Conservation (phyloP, 2,329 filamentous ascomycete species). For the Colletotrichum tropicicola region DNA sequence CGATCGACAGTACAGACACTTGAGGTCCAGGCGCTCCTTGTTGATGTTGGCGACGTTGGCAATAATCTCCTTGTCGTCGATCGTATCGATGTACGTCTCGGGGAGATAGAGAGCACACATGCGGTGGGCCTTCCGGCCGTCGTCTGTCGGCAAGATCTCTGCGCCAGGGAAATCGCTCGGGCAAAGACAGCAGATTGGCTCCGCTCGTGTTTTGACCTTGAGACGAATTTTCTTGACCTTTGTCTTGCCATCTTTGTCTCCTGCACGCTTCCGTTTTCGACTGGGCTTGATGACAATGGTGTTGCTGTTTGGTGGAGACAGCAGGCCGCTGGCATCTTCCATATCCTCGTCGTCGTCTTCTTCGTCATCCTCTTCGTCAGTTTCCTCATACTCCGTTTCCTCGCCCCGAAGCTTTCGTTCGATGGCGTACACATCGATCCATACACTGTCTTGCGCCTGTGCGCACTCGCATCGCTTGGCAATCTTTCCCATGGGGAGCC, state of each 20-base stretch:
- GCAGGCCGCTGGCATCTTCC: slow-evolving; percentile 73
- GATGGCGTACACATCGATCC: slow-evolving; percentile 96
- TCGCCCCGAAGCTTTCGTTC: slow-evolving; percentile 94
- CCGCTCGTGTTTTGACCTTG: slow-evolving; percentile 73
- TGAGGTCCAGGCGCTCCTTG: slow-evolving; percentile 88
- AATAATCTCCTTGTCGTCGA: slow-evolving; percentile 77
- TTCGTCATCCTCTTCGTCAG: slow-evolving; percentile 74
- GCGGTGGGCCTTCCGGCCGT: slow-evolving; percentile 86
- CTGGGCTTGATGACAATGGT: slow-evolving; percentile 41
- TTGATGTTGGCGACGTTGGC: slow-evolving; percentile 83
- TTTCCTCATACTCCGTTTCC: slow-evolving; percentile 82
- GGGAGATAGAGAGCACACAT: slow-evolving; percentile 91
- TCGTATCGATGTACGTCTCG: slow-evolving; percentile 84
- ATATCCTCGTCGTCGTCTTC: slow-evolving; percentile 73
- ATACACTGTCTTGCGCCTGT: slow-evolving; percentile 94
- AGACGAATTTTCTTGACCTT: slow-evolving; percentile 83
- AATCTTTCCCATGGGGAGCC: slow-evolving; percentile 93
- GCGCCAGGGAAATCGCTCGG: slow-evolving; percentile 88
- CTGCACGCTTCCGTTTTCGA: slow-evolving; percentile 73
- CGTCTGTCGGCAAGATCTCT: slow-evolving; percentile 86
- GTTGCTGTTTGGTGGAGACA: slow-evolving; percentile 71
- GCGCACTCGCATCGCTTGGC: slow-evolving; percentile 98
- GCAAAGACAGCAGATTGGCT: slow-evolving; percentile 89
- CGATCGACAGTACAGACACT: slow-evolving; percentile 93
- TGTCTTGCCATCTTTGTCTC: slow-evolving; percentile 54